Conservation (phyloP, 768 basidiomycete genomes). For the Hypholoma sublateritium region DNA sequence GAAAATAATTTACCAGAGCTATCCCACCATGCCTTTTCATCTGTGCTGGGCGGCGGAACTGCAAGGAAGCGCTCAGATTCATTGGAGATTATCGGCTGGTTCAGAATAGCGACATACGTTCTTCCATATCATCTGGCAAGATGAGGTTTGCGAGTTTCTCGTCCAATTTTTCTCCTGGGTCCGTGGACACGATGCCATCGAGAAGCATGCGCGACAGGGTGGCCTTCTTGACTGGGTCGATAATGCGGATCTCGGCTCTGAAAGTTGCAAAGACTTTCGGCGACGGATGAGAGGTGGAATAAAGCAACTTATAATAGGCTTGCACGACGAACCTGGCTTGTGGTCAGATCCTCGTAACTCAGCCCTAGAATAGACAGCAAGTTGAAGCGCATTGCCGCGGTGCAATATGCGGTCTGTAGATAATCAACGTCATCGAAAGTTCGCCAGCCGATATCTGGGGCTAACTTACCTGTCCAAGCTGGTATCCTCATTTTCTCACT, state of each 20-base stretch:
- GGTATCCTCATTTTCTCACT: slow-evolving; percentile 96
- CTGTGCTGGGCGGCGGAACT: slow-evolving; percentile 89
- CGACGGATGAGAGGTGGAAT: background rate
- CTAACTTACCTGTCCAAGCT: slow-evolving; percentile 86
- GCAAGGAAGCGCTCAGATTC: slow-evolving; percentile 9
- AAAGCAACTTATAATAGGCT: background rate
- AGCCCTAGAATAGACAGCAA: slow-evolving; percentile 78
- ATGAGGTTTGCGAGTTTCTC: slow-evolving; percentile 66
- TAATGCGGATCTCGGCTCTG: slow-evolving; percentile 69
- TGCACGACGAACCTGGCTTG: slow-evolving; percentile 65
- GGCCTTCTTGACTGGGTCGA: slow-evolving; percentile 76
- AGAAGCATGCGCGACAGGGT: slow-evolving; percentile 68
- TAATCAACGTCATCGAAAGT: slow-evolving; percentile 11
- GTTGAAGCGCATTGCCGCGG: slow-evolving; percentile 69
- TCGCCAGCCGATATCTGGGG: background rate
- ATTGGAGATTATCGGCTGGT: background rate
- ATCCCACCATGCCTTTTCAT: slow-evolving; percentile 80
- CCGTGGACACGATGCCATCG: slow-evolving; percentile 59
- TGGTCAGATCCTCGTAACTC: slow-evolving; percentile 94
- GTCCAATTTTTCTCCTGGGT: slow-evolving; percentile 66
- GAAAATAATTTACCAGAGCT: slow-evolving; percentile 48
- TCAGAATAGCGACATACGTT: slow-evolving; percentile 36
- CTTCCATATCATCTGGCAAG: slow-evolving; percentile 43
- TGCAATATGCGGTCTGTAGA: slow-evolving; percentile 86
- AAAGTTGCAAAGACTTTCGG: slow-evolving; percentile 81